phyloP scores from a whole-genome alignment of 805 yeast species.

The Yarrowia porcina region DNA sequence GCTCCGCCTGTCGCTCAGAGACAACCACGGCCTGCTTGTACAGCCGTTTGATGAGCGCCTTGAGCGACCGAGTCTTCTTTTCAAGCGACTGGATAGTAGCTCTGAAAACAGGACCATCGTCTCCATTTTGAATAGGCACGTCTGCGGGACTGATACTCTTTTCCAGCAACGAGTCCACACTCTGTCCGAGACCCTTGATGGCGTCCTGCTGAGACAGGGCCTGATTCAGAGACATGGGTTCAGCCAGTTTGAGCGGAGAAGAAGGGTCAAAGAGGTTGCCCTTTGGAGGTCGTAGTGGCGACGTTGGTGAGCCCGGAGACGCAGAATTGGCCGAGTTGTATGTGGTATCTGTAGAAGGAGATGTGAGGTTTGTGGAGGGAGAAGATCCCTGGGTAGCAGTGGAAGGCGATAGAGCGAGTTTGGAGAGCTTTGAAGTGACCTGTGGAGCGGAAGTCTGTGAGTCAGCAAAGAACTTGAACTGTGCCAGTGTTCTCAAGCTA shows the following conservation, averaged over 20 bases:
- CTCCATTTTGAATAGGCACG: slow-evolving; percentile 29
- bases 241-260: slow-evolving; percentile 26
- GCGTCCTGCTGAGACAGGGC: slow-evolving; percentile 27
- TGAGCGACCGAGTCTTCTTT: slow-evolving; percentile 38
- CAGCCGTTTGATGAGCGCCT: slow-evolving; percentile 39
- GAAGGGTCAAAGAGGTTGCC: slow-evolving; percentile 15
- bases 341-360: not conserved
- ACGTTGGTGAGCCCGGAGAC: slow-evolving; percentile 3
- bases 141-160: not conserved
- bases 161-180: slow-evolving; percentile 36
- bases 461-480: slow-evolving; percentile 34
- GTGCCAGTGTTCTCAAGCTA: slow-evolving; percentile 35
- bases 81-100: slow-evolving; percentile 43
- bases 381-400: not conserved
- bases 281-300: not conserved
- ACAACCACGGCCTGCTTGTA: slow-evolving; percentile 39
- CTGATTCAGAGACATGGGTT: slow-evolving; percentile 24
- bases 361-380: not conserved
- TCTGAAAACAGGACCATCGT: slow-evolving; percentile 46
- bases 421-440: not conserved
- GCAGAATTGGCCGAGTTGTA: not conserved
- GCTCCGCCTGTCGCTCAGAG: slow-evolving; percentile 37
- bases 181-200: slow-evolving; percentile 36
- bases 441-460: not conserved
- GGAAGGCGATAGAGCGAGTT: not conserved